phyloP scores from a whole-genome alignment of 176 grass and related monocot genomes.

The sorghum (Sorghum bicolor) region DNA sequence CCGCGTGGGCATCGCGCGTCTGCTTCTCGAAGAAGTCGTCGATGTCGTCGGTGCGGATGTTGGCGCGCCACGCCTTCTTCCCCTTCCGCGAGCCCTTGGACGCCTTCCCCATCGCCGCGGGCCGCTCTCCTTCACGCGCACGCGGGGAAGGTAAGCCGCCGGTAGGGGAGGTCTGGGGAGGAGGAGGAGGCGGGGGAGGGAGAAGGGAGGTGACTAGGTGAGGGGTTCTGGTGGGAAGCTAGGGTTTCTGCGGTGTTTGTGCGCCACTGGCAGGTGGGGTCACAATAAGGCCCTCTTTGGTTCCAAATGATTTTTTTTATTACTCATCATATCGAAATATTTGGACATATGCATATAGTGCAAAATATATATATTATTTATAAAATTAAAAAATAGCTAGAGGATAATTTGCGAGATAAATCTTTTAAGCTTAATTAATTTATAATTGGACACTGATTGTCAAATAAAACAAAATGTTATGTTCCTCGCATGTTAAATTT shows the following conservation, averaged over 20 bases:
- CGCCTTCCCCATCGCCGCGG: slow-evolving; percentile 65
- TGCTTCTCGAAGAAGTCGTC: slow-evolving; percentile 81
- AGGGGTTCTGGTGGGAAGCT: not conserved
- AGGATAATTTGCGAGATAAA: too few relatives aligned
- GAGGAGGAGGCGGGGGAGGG: not conserved
- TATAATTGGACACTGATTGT: too few relatives aligned
- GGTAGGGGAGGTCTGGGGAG: not conserved
- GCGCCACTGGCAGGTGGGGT: slow-evolving; percentile 13
- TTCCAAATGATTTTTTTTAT: too few relatives aligned
- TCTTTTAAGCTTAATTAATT: too few relatives aligned
- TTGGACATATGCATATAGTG: too few relatives aligned
- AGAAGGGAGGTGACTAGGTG: not conserved
- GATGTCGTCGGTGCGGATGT: slow-evolving; percentile 86
- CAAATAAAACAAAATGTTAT: too few relatives aligned
- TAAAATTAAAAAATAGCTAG: too few relatives aligned
- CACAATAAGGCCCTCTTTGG: not conserved
- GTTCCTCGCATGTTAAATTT: too few relatives aligned
- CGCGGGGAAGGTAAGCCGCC: not conserved
- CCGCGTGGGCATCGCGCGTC: slow-evolving; percentile 61
- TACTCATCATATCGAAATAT: too few relatives aligned
- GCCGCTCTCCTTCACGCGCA: not conserved
- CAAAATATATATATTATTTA: too few relatives aligned
- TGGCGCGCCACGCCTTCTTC: slow-evolving; percentile 97
- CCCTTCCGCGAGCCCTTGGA: slow-evolving; percentile 81
- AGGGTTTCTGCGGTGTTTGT: slow-evolving; percentile 28